Base-by-base conservation (phyloP, 2,329 filamentous ascomycete genomes). In the Epichloe gansuensis region DNA sequence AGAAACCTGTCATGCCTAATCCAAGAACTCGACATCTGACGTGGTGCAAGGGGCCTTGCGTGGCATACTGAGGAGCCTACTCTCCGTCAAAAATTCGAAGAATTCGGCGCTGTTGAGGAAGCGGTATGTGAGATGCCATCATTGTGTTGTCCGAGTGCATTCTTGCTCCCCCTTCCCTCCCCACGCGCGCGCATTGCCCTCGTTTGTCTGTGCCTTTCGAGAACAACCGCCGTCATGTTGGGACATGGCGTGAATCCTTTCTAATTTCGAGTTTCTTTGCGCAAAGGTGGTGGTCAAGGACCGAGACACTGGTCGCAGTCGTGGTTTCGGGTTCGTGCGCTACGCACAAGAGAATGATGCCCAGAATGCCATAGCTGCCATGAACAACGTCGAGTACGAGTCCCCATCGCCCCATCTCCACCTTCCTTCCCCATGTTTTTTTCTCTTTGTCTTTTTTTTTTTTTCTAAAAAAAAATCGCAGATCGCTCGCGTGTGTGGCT, bases 1-100 rank as follows among this genome's bases (percentile, higher is more conserved):
- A 38, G 31, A 38, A 23, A 5, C 48, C 25, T 28, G 28, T 55
- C 41, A 31, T 34, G 31, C 31, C 41, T 28, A 17, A 44, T 43
- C 31, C 51, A 35, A 39, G 28, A 34, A 43, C 35, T 54, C 23
- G 38, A 45, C 38, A 52, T 52, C 64, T 67, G 47, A 54, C 49
- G 46, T 43, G 47, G 46, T 25, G 46, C 49, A 52, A 95, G 91
- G 67, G 93, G 93, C 79, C 89, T 98, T 62, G 89, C 93, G 65
- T 98, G 93, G 93, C 91, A 96, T 75, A 98, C 93, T 59, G 90
- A 94, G 71, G 91, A 97, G 72, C 73, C 74, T 45, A 90, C 88
- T 61, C 77, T 98, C 60, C 86, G 88, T 65, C 75, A 85, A 67
- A 95, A 95, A 72, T 98, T 98, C 69, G 85, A 91, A 69, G 85